Evolutionary conservation across 164 flowering plant genomes (phyloP).

Genomic region (Nymphaea thermarum): DNA sequence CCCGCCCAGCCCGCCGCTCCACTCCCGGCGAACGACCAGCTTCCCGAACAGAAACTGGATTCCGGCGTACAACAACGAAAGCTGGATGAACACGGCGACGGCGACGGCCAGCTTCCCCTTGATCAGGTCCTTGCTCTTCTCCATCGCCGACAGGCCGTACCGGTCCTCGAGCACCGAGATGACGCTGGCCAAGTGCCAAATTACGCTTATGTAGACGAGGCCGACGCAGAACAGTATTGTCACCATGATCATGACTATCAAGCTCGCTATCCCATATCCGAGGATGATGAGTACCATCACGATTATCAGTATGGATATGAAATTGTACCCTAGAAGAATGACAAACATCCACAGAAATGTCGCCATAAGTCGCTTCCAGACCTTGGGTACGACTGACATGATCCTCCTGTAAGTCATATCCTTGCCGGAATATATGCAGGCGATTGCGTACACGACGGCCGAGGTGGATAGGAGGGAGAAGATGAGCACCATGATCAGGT

Average conservation of each 20-base stretch:
- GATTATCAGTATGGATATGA: slow-evolving; percentile 1
- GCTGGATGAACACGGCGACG: slow-evolving; percentile 7
- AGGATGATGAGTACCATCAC: neutral
- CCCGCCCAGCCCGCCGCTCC: slow-evolving; percentile 1
- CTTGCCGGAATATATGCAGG: slow-evolving; percentile 24
- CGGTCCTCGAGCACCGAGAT: slow-evolving; percentile 31
- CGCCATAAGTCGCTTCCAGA: slow-evolving; percentile 30
- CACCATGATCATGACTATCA: neutral
- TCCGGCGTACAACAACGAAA: neutral
- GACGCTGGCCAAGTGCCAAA: slow-evolving; percentile 34
- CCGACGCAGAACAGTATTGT: slow-evolving; percentile 15
- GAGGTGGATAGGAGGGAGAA: slow-evolving; percentile 42
- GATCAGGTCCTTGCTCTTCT: slow-evolving; percentile 21
- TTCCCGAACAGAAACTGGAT: slow-evolving; percentile 10
- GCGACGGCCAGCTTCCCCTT: slow-evolving; percentile 23
- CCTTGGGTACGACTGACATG: slow-evolving; percentile 35
- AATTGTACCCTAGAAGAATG: slow-evolving; percentile 5
- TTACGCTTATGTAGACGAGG: slow-evolving; percentile 15
- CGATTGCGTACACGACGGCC: slow-evolving; percentile 35
- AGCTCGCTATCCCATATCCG: neutral
- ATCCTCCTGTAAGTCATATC: slow-evolving; percentile 18
- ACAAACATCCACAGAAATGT: slow-evolving; percentile 9
- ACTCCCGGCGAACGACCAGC: slow-evolving; percentile 18
- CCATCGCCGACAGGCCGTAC: slow-evolving; percentile 25
- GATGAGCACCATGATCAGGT: slow-evolving; percentile 19